A percentile compares a stretch with the other conserved stretches of the same genome.
phyloP scores from a whole-genome alignment of 306 rosid genomes.

The Cicer pinnatifidum region DNA sequence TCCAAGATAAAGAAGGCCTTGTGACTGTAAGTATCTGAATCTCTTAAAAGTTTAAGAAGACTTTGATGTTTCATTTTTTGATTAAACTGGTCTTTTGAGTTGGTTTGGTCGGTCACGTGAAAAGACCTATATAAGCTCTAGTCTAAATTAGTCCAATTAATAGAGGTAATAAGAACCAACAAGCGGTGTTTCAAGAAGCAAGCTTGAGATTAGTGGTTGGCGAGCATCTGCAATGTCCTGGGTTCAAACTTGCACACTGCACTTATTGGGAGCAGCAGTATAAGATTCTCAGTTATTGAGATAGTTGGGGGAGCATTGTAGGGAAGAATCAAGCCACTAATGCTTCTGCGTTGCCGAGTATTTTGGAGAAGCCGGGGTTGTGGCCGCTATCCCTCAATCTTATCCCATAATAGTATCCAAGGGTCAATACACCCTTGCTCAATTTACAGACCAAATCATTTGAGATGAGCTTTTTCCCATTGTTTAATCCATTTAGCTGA shows the following conservation, averaged over 20 bases:
- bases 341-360: neutral
- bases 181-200: slow-evolving; percentile 1
- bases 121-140: slow-evolving; percentile 26
- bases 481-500: slow-evolving; percentile 8
- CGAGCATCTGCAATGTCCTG: slow-evolving; percentile 26
- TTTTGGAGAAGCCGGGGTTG: neutral
- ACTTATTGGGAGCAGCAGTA: neutral
- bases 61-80: slow-evolving; percentile 8
- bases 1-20: slow-evolving; percentile 93
- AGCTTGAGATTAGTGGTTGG: slow-evolving; percentile 15
- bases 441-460: neutral
- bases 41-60: slow-evolving; percentile 8
- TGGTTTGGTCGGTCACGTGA: slow-evolving; percentile 24
- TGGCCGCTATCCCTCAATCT: neutral
- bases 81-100: neutral
- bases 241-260: neutral
- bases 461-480: neutral
- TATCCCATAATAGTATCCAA: neutral
- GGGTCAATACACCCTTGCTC: slow-evolving; percentile 15
- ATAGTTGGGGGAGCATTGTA: neutral
- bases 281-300: neutral
- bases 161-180: slow-evolving; percentile 17
- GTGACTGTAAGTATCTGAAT: slow-evolving; percentile 77
- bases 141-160: slow-evolving; percentile 16
- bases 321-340: neutral